phyloP scores from a whole-genome alignment of 2,329 filamentous ascomycete genomes.

The Neonectria coccinea region DNA sequence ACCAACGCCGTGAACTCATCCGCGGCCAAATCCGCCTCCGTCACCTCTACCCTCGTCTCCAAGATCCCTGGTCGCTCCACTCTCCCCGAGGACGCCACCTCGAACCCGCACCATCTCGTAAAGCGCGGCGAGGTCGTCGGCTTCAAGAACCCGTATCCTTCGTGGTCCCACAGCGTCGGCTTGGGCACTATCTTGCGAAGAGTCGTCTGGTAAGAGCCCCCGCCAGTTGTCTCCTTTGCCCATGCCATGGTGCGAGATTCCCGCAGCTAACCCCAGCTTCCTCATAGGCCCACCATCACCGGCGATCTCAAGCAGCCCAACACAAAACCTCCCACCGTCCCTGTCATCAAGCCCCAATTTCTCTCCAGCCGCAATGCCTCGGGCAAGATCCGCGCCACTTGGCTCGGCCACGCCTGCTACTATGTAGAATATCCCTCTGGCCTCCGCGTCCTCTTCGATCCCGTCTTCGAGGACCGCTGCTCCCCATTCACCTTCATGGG shows the following conservation, averaged over 20 bases:
- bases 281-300: slow-evolving; percentile 51
- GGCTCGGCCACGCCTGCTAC: slow-evolving; percentile 96
- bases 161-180: slow-evolving; percentile 48
- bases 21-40: slow-evolving; percentile 33
- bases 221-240: background rate
- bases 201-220: slow-evolving; percentile 51
- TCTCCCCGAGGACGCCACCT: slow-evolving; percentile 56
- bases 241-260: too few species aligned
- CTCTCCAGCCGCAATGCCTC: slow-evolving; percentile 68
- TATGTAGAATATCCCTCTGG: slow-evolving; percentile 90
- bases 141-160: slow-evolving; percentile 66
- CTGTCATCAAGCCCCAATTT: slow-evolving; percentile 75
- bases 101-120: slow-evolving; percentile 62
- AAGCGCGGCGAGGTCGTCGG: slow-evolving; percentile 54
- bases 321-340: slow-evolving; percentile 73
- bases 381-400: slow-evolving; percentile 80
- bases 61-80: slow-evolving; percentile 51
- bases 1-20: slow-evolving; percentile 14
- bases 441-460: slow-evolving; percentile 90
- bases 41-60: slow-evolving; percentile 45
- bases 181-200: slow-evolving; percentile 44
- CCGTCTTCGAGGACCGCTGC: slow-evolving; percentile 90
- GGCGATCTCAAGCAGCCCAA: slow-evolving; percentile 64
- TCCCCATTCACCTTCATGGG: slow-evolving; percentile 77
- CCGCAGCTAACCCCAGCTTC: slow-evolving; percentile 25